Conservation (phyloP, 345 rosid genomes). For the Noccaea bulbosa region DNA sequence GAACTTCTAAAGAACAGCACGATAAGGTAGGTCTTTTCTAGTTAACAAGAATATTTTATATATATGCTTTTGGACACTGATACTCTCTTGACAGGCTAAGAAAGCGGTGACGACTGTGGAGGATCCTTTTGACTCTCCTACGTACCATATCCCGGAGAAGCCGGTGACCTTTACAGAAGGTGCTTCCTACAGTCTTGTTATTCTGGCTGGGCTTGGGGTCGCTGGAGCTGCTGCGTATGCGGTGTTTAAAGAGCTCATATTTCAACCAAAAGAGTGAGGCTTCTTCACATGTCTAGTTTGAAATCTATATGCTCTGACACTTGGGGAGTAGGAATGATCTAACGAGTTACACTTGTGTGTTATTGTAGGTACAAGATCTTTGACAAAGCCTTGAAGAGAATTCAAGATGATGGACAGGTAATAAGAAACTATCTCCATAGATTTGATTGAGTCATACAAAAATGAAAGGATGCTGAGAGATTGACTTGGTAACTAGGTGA, state of each 20-base stretch:
- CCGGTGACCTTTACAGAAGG: constrained; percentile 95
- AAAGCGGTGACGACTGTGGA: constrained; percentile 87
- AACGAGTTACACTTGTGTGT: constrained; percentile 15
- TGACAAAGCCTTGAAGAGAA: constrained; percentile 82
- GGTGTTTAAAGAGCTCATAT: constrained; percentile 87
- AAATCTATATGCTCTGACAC: neutral
- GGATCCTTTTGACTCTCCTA: constrained; percentile 96
- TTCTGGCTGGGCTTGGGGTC: constrained; percentile 89
- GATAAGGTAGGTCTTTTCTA: constrained; percentile 56
- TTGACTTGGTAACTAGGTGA: constrained; percentile 58
- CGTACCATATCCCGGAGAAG: constrained; percentile 91
- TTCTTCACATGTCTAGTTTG: constrained; percentile 26
- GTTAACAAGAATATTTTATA: neutral
- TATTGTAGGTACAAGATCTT: constrained; percentile 76
- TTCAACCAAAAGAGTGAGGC: constrained; percentile 94
- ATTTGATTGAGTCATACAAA: constrained; percentile 30
- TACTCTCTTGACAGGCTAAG: constrained; percentile 53
- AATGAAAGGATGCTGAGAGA: constrained; percentile 11
- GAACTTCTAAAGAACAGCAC: constrained; percentile 55
- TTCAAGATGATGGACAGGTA: constrained; percentile 95
- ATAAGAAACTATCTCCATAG: constrained; percentile 11
- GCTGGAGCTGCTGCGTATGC: constrained; percentile 93
- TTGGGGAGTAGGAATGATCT: constrained; percentile 21
- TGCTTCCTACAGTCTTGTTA: constrained; percentile 84
- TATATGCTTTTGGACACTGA: too few relatives aligned